phyloP scores from a whole-genome alignment of 495 filamentous ascomycete species.

The Neurospora tetraspora region DNA sequence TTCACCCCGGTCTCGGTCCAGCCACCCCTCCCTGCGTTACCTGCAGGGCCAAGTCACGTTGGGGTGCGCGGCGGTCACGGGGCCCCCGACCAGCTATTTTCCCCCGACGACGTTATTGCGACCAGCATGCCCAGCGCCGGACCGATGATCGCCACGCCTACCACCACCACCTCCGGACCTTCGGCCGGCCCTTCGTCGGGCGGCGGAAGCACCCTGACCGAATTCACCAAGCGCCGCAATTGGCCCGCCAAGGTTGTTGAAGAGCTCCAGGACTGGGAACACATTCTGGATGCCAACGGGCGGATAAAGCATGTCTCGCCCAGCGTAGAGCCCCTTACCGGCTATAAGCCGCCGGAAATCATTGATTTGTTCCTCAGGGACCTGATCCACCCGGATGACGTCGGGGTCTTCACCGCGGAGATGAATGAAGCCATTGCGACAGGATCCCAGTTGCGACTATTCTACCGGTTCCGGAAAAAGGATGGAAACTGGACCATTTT shows the following conservation, averaged over 20 bases:
- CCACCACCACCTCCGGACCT: background rate
- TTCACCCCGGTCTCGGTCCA: constrained; percentile 8
- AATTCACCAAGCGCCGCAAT: constrained; percentile 75
- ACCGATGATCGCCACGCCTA: constrained; percentile 1
- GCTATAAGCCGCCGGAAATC: constrained; percentile 59
- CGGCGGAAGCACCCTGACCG: constrained; percentile 56
- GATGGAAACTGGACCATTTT: constrained; percentile 71
- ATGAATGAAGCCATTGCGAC: constrained; percentile 87
- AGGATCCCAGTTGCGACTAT: constrained; percentile 69
- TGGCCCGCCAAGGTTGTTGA: constrained; percentile 86
- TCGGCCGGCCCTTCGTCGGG: constrained; percentile 6
- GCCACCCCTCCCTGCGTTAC: background rate
- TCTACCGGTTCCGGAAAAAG: constrained; percentile 76
- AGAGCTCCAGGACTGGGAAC: constrained; percentile 80
- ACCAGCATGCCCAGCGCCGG: constrained; percentile 4
- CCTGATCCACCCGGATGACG: constrained; percentile 83
- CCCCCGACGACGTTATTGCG: constrained; percentile 8
- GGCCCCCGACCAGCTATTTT: constrained; percentile 7
- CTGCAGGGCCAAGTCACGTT: background rate
- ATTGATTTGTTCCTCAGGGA: constrained; percentile 64
- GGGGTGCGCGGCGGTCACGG: background rate
- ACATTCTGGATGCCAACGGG: constrained; percentile 78
- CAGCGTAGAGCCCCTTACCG: constrained; percentile 67
- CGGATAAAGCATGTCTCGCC: constrained; percentile 77
- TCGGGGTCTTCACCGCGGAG: constrained; percentile 72